Evolutionary conservation across 2,329 filamentous ascomycete species (phyloP).

Genomic region (Sordariomycetes sp.): DNA sequence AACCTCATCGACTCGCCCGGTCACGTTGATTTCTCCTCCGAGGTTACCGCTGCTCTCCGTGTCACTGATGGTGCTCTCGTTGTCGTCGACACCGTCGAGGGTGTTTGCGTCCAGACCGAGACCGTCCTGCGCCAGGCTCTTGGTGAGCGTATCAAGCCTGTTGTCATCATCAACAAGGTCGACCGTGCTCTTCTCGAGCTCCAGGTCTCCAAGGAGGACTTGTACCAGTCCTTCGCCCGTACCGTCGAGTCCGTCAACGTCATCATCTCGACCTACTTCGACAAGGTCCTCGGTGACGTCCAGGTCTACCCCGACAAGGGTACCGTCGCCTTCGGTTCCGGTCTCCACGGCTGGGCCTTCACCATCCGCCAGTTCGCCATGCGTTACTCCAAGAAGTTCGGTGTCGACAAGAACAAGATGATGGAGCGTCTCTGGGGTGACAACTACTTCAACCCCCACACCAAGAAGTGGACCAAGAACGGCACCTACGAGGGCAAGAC

Average conservation of each 20-base stretch:
- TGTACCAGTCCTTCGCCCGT: conserved; percentile 99
- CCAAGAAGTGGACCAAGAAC: conserved; percentile 99
- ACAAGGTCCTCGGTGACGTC: conserved; percentile 93
- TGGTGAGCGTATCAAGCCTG: conserved; percentile 99
- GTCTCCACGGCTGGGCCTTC: conserved; percentile 99
- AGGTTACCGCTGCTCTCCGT: conserved; percentile 98
- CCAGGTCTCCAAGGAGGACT: conserved; percentile 96
- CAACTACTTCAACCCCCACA: conserved; percentile 99
- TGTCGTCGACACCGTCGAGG: conserved; percentile 98
- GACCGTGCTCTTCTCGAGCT: conserved; percentile 98
- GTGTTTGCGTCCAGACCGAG: conserved; percentile 99
- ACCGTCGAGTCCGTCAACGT: conserved; percentile 99
- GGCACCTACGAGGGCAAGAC: conserved; percentile 74
- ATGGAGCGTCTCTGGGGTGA: conserved; percentile 99
- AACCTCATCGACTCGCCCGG: conserved; percentile 99
- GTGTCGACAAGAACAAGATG: conserved; percentile 99
- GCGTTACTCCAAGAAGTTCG: conserved; percentile 99
- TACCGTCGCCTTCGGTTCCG: conserved; percentile 97
- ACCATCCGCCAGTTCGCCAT: conserved; percentile 95
- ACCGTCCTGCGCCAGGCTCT: conserved; percentile 98
- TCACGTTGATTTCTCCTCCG: conserved; percentile 99
- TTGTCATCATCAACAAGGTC: conserved; percentile 99
- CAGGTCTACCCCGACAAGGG: conserved; percentile 98
- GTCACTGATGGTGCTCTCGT: conserved; percentile 99
- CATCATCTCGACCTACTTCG: conserved; percentile 97